Conservation (phyloP, 768 basidiomycete species). For the Tricholoma hemisulphureum region DNA sequence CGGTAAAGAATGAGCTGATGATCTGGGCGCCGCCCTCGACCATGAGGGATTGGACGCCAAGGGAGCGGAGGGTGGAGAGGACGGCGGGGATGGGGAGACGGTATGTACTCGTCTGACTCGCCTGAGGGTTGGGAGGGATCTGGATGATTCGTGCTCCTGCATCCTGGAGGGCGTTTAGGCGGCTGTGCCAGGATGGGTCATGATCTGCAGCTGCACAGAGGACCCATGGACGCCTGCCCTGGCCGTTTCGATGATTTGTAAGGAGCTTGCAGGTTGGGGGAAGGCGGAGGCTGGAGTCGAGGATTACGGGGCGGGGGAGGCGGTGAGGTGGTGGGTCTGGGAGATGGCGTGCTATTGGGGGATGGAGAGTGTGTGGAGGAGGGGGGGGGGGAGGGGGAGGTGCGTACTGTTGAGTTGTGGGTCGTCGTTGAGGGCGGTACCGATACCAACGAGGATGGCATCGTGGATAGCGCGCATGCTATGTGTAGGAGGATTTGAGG, state of each 20-base stretch:
- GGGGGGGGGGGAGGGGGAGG: not conserved
- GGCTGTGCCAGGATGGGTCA: slow-evolving; percentile 29
- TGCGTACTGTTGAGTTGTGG: slow-evolving; percentile 88
- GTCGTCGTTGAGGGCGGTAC: slow-evolving; percentile 87
- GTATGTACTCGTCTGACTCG: slow-evolving; percentile 22
- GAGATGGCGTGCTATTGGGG: slow-evolving; percentile 52
- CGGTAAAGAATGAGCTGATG: slow-evolving; percentile 67
- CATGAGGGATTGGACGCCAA: slow-evolving; percentile 79
- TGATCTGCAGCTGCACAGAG: slow-evolving; percentile 45
- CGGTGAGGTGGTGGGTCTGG: slow-evolving; percentile 39
- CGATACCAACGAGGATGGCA: slow-evolving; percentile 87
- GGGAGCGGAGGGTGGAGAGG: slow-evolving; percentile 49
- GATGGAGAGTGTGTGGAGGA: not conserved
- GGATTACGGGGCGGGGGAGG: slow-evolving; percentile 79
- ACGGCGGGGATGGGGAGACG: slow-evolving; percentile 46
- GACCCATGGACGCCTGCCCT: slow-evolving; percentile 72
- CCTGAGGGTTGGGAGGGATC: slow-evolving; percentile 37
- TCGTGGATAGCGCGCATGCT: slow-evolving; percentile 95
- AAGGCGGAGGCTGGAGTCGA: slow-evolving; percentile 75
- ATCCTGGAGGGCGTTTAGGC: slow-evolving; percentile 46
- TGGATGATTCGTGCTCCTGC: slow-evolving; percentile 70
- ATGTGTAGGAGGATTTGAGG: not conserved
- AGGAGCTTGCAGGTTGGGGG: slow-evolving; percentile 67
- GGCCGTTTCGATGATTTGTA: slow-evolving; percentile 54
- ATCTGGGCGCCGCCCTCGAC: slow-evolving; percentile 91